Conservation (phyloP, 495 filamentous ascomycete species). For the Neurospora hispaniola region DNA sequence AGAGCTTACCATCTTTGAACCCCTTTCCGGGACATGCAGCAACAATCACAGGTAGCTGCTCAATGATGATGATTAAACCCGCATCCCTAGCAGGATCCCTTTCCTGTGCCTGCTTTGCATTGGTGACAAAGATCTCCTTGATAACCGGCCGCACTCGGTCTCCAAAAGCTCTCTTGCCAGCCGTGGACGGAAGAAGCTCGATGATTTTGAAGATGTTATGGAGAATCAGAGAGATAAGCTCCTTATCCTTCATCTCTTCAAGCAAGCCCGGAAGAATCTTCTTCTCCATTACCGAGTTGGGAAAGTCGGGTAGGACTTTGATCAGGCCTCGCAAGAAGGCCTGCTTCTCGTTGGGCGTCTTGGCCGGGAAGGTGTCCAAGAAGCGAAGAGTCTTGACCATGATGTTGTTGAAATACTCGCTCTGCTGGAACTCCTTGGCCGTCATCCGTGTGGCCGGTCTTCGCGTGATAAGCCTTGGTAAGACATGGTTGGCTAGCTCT, state of each 20-base stretch:
- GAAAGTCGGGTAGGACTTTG: constrained; percentile 80
- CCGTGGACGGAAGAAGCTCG: constrained; percentile 50
- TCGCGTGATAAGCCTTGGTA: constrained; percentile 76
- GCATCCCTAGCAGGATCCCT: constrained; percentile 78
- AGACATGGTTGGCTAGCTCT: constrained; percentile 59
- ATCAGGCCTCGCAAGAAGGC: constrained; percentile 84
- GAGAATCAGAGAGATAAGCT: constrained; percentile 69
- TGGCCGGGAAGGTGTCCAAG: constrained; percentile 78
- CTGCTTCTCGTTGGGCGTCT: constrained; percentile 81
- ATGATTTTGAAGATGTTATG: constrained; percentile 89
- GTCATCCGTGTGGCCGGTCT: constrained; percentile 77
- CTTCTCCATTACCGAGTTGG: constrained; percentile 84
- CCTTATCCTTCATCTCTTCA: constrained; percentile 87
- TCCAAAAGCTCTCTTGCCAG: constrained; percentile 60
- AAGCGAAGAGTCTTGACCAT: constrained; percentile 93
- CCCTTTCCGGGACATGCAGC: constrained; percentile 79
- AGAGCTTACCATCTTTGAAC: constrained; percentile 68
- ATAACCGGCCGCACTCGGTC: constrained; percentile 77
- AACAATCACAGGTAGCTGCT: constrained; percentile 65
- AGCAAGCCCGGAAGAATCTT: constrained; percentile 81
- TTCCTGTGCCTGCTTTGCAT: constrained; percentile 46
- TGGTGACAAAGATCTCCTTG: constrained; percentile 65
- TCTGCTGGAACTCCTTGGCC: constrained; percentile 87
- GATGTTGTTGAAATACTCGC: constrained; percentile 91
- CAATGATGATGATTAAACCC: constrained; percentile 77